These are phyloP conservation scores for Cryptococcus maquisensis DNA, from an alignment of 1,284 basidiomycete genomes.

Conservation along the genomic window DNA sequence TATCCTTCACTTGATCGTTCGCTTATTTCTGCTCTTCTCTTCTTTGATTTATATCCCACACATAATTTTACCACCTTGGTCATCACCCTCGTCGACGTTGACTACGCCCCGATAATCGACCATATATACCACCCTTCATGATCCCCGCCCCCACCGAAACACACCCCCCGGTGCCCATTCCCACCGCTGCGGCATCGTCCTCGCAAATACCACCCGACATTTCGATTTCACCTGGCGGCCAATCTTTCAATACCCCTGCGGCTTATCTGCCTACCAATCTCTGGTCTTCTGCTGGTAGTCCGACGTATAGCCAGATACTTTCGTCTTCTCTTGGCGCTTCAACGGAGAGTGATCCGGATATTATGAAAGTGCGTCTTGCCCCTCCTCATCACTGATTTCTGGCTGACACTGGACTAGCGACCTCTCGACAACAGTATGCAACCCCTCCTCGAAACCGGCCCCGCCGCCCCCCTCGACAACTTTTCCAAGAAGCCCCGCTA, in stretches of 20 bases:
- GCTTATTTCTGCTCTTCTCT: constrained; percentile 5
- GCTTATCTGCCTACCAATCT: constrained; percentile 3
- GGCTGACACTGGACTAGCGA: constrained; percentile 24
- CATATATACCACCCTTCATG: background rate
- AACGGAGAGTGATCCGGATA: constrained; percentile 24
- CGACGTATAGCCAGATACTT: constrained; percentile 16
- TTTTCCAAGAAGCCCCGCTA: constrained; percentile 74
- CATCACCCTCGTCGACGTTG: background rate
- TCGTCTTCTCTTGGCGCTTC: constrained; percentile 15
- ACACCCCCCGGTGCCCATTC: background rate
- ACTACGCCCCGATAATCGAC: background rate
- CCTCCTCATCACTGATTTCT: background rate
- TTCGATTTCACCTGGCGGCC: background rate
- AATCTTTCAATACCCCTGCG: background rate
- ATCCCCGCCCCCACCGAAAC: background rate
- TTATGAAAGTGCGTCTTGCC: constrained; percentile 41
- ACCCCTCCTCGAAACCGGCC: constrained; percentile 27
- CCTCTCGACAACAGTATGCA: constrained; percentile 59
- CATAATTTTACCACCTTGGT: background rate
- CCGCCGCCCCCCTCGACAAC: constrained; percentile 69
- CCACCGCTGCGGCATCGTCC: background rate
- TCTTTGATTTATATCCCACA: constrained; percentile 3
- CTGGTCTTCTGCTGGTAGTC: constrained; percentile 2
- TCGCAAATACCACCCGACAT: background rate
- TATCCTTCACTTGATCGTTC: background rate